Evolutionary conservation across 1,284 basidiomycete genomes (phyloP), one percentile per base, ranked within the genome.

Genomic region (Marasmius fiardii): DNA sequence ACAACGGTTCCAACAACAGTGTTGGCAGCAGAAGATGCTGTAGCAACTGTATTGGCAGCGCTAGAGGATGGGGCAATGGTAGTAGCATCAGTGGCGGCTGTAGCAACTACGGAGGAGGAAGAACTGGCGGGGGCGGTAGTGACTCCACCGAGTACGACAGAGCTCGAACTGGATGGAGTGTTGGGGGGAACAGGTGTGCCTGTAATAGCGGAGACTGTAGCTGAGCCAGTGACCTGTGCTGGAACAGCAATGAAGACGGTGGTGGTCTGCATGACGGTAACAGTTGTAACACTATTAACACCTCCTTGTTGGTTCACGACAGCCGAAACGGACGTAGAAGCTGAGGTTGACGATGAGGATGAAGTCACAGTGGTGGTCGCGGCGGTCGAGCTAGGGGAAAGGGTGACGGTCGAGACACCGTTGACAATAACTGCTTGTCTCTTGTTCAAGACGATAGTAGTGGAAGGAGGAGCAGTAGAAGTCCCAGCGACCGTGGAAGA

Each of bases 171-270:
- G 5, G 37, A 18, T 3, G 31, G 18, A n/a, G 52, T n/a, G 33
- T 10, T 24, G 14, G 26, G 24, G 43, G n/a, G 37, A 24, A 16
- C 28, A 4, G n/a, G 34, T n/a, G 20, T 34, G 3, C 10, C 23
- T 8, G 41, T 20, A 18, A 53, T 31, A 11, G 52, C 28, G 21
- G 52, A 53, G 18, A 45, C 26, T 2, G 50, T 39, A n/a, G 52
- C 52, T 18, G 52, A 43, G 21, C 16, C 52, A 20, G 52, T 44
- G 6, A 44, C 41, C 7, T 43, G 28, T 39, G 31, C 18, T n/a
- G 50, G 37, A 18, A 37, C 37, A 23, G 50, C 50, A 37, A 37
- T 51, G 50, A 41, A 51, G 26, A 31, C 39, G 4, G 39, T 53
- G 24, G 47, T 53, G 41, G 37, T 33, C 28, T 53, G 20, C 37